A percentile compares a stretch with the other conserved stretches of the same genome.
phyloP scores from a whole-genome alignment of 2,329 filamentous ascomycete species.

The Hymenoscyphus occultus region DNA sequence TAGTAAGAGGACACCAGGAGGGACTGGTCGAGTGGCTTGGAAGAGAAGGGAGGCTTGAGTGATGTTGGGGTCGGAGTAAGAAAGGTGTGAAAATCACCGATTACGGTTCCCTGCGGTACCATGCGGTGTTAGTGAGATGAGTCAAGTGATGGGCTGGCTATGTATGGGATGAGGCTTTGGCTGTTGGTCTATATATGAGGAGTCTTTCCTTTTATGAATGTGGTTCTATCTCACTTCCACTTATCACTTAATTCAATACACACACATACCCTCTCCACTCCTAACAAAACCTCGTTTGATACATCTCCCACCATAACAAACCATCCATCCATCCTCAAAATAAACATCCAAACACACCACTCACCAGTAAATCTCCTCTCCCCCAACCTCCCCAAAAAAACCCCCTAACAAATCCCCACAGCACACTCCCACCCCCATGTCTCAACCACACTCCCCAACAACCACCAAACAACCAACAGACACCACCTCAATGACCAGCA shows the following conservation, averaged over 20 bases:
- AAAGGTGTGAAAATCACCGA: neutral
- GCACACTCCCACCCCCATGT: slow-evolving; percentile 19
- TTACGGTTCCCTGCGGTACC: too few species aligned
- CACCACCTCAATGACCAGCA: slow-evolving; percentile 27
- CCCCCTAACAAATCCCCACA: slow-evolving; percentile 26
- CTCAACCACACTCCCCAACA: slow-evolving; percentile 29
- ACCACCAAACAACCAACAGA: slow-evolving; percentile 19
- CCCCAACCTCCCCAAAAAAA: slow-evolving; percentile 15
- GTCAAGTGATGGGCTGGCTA: neutral
- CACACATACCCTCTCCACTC: neutral
- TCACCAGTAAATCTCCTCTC: neutral
- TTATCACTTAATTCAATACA: neutral
- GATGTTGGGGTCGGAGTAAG: slow-evolving; percentile 1
- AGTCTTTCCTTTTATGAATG: neutral
- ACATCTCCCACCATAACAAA: neutral
- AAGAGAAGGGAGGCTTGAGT: neutral
- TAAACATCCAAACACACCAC: neutral
- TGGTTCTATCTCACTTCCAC: neutral
- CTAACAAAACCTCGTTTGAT: neutral
- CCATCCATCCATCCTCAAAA: neutral
- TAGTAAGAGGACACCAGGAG: too few species aligned
- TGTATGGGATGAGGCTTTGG: neutral
- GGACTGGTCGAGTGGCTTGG: neutral
- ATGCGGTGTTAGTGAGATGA: neutral
- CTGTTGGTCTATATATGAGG: neutral